Evolutionary conservation across 805 yeast genomes (phyloP), one percentile per base, ranked within the genome.

Genomic region (Kazachstania psychrophila): DNA sequence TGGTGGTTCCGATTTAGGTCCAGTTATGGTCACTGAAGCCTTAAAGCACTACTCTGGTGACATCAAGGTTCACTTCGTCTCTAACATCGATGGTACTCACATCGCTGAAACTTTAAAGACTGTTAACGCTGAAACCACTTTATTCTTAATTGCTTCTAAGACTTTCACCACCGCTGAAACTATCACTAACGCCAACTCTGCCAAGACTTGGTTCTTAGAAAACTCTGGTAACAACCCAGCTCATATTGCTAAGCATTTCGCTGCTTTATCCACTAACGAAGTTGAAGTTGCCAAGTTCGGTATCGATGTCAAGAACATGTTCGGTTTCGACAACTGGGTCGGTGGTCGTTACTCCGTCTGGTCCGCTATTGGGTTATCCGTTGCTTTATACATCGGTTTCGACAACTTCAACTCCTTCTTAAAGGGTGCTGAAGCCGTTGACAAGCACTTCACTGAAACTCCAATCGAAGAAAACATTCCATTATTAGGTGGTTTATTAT

Each of bases 301-400:
- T 58, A 92, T 92, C 51, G 97, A 92, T 70, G 77, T 96, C 61
- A 81, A 77, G 63, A 92, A 92, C 73, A 92, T 92, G 99, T 92
- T 92, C 66, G 97, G 94, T 46, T 92, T 92, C 57, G 96, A 88
- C 64, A 80, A 70, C 68, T 92, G 98, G 98, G 99, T 92, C 47
- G 99, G 99, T 59, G 99, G 99, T 61, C 82, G 99, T 67, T 92
- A 92, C 79, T 92, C 98, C n/a, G 98, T 92, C 44, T 92, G 99
- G 99, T 84, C 95, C 29, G 94, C 98, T 46, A 92, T 92, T 63
- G 99, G 99, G 44, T 76, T 92, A 52, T 84, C 96, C 20, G 89
- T 92, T 46, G 94, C 95, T 53, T 68, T 92, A 51, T 92, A 82
- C 76, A 80, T 92, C 62, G 99, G 99, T 48, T 92, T 61, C 64